Conservation (phyloP, 345 rosid genomes). For the Angophora floribunda region DNA sequence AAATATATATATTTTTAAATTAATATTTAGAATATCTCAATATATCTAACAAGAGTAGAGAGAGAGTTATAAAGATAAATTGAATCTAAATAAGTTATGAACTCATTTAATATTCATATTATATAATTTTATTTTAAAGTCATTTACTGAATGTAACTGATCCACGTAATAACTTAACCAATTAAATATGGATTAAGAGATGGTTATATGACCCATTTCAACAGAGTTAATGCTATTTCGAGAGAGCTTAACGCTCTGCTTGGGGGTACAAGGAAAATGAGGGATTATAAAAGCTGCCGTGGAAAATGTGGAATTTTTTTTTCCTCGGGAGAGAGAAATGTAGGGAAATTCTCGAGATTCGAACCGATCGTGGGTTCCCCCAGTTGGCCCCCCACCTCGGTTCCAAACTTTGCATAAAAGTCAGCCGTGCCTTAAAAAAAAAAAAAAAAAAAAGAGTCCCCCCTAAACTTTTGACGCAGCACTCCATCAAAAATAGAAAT, state of each 20-base stretch:
- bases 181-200: rapidly evolving
- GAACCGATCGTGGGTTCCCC: not conserved
- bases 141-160: rapidly evolving
- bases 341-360: not conserved
- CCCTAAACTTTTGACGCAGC: not conserved
- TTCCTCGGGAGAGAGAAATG: not conserved
- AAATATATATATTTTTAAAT: no score
- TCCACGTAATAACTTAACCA: rapidly evolving
- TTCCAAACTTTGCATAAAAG: not conserved
- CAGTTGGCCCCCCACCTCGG: not conserved
- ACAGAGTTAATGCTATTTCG: not conserved
- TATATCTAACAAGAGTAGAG: no score
- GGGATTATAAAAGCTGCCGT: not conserved
- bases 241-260: not conserved
- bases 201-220: not conserved
- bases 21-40: no score
- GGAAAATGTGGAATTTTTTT: no score
- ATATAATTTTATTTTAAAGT: not conserved
- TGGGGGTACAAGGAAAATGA: not conserved
- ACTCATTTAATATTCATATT: not conserved
- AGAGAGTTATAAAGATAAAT: not conserved
- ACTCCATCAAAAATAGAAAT: not conserved
- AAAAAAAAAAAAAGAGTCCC: no score
- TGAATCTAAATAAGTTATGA: not conserved
- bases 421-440: not conserved